Base-by-base conservation (phyloP, 2,329 filamentous ascomycete species). In the Fusarium nygamai region DNA sequence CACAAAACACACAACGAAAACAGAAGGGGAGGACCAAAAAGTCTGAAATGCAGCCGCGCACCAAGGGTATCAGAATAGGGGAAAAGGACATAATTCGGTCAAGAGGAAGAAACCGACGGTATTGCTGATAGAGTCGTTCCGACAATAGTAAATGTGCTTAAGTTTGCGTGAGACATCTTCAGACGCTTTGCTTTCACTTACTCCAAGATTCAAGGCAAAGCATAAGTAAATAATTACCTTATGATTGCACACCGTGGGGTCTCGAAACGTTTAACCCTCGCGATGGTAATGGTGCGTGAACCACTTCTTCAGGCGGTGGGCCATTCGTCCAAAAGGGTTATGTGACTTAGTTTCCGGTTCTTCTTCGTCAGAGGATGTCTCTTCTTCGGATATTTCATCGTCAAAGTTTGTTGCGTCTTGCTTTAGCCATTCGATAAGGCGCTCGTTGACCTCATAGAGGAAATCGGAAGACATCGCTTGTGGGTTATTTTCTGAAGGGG, bases 151-250 rank as follows among this genome's bases (percentile, higher is more conserved):
- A 36, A 16, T 5, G 17, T 11, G 16, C 22, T 34, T 8, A 12
- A 6, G 8, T 20, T 51, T 14, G 6, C 4, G 6, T 3, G 6
- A 6, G 10, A 4, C 27, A 48, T 17, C 9, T n/a, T 17, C 9
- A 8, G 27, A 31, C 17, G 12, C 20, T 48, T 48, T 3, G 4
- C 20, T 48, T 11, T 12, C 13, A 47, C 4, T n/a, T 16, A 17
- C 14, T n/a, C 27, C 20, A 31, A n/a, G 14, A n/a, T 12, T 5
- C 22, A 31, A 11, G 8, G 1, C 9, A 31, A 13, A 6, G 3
- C 5, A 0, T 12, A n/a, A 17, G 20, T 8, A 12, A n/a, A 17
- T 0, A 17, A n/a, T n/a, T n/a, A 1, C 6, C 8, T 2, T 4
- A 17, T n/a, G 10, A 6, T n/a, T 4, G 7, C 10, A n/a, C 4